phyloP scores from a whole-genome alignment of 2,329 filamentous ascomycete species.

The Rhytidhysteron rufulum region DNA sequence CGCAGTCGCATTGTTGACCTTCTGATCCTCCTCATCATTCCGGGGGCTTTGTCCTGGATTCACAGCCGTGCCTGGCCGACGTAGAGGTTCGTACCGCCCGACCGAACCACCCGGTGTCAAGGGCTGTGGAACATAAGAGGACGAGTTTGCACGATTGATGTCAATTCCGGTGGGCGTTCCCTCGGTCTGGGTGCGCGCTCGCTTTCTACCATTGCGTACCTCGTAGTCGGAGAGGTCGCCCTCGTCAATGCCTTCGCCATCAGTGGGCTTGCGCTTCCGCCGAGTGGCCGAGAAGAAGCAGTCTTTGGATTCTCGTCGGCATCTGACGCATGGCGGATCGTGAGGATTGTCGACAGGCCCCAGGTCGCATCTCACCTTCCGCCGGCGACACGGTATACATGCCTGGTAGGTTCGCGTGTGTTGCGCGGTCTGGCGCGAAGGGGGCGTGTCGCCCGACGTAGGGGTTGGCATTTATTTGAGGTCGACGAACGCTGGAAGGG shows the following conservation, averaged over 20 bases:
- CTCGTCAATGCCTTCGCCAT: slow-evolving; percentile 42
- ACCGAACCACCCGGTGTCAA: slow-evolving; percentile 63
- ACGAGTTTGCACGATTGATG: slow-evolving; percentile 13
- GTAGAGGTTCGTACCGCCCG: slow-evolving; percentile 63
- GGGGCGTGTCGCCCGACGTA: no score
- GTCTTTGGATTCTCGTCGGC: slow-evolving; percentile 89
- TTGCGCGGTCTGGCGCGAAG: no score
- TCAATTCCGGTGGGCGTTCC: slow-evolving; percentile 38
- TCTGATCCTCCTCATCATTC: slow-evolving; percentile 51
- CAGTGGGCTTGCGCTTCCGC: slow-evolving; percentile 77
- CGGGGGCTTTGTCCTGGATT: slow-evolving; percentile 30
- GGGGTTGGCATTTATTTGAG: no score
- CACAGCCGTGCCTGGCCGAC: slow-evolving; percentile 55
- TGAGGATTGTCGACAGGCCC: slow-evolving; percentile 86
- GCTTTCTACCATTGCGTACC: slow-evolving; percentile 69
- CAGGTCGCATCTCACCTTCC: slow-evolving; percentile 57
- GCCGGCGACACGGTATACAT: slow-evolving; percentile 52
- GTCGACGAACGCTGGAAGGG: no score
- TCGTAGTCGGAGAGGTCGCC: slow-evolving; percentile 58
- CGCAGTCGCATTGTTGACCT: slow-evolving; percentile 58
- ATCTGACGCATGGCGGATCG: slow-evolving; percentile 90
- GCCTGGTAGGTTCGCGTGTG: slow-evolving; percentile 41
- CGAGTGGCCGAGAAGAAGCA: slow-evolving; percentile 96
- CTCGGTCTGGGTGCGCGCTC: slow-evolving; percentile 49
- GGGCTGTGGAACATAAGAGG: slow-evolving; percentile 43